Evolutionary conservation across 768 basidiomycete species (phyloP), one percentile per base, ranked within the genome.

Genomic region (Strobilomyces confusus): DNA sequence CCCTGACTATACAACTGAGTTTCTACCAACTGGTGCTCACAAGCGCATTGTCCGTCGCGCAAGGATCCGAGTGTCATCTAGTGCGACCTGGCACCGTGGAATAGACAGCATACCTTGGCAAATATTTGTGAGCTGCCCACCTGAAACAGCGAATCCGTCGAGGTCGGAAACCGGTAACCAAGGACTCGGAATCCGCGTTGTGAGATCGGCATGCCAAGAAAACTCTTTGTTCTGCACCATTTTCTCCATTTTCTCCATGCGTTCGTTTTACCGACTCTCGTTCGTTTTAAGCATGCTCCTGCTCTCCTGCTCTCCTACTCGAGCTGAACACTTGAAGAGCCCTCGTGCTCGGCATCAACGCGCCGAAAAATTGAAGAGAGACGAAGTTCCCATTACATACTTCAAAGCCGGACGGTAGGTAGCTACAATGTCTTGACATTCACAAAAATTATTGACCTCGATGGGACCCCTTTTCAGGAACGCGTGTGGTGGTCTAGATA

Each of bases 401-500:
- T 69, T 69, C 23, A 4, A 5, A 1, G 65, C 65, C 34, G 67
- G 67, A 50, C 41, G 12, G 67, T 71, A 32, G 57, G 67, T 56
- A 12, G 45, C 7, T 30, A 22, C n/a, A n/a, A n/a, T n/a, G n/a
- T n/a, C n/a, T n/a, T 2, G 13, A 12, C 32, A 12, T 20, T 8
- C 26, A 14, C 14, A 44, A 48, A n/a, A 19, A 36, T 49, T 33
- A 26, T 43, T 51, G 19, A 58, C 23, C 11, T 23, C 13, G 14
- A 32, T 32, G 8, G n/a, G n/a, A n/a, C 34, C 17, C 15, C 26
- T 55, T 58, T 29, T 47, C 49, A 79, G 77, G 49, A 78, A 77
- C 44, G 77, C 78, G 5, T 79, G 77, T 53, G 67, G 67, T 20
- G 11, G 34, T 17, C 17, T 32, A 13, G 68, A 61, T 20, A n/a